Percentiles rank a stretch among this genome's conserved stretches.
Evolutionary conservation across 2,329 filamentous ascomycete genomes (phyloP).

Genomic region (Aureobasidium musti): DNA sequence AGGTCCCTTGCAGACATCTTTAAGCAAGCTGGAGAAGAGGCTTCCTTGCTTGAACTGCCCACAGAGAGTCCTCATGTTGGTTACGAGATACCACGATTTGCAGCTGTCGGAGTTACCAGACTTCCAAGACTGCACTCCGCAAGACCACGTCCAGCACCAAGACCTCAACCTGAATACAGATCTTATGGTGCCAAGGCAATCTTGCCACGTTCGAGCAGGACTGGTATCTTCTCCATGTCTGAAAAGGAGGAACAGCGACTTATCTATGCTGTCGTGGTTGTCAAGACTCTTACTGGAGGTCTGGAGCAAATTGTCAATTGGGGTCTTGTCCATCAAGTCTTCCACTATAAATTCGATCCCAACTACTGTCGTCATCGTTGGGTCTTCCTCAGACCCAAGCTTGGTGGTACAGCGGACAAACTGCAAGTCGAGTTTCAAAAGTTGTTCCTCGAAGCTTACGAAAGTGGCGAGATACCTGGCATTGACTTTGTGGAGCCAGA

Average conservation of each 20-base stretch:
- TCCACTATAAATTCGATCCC: constrained; percentile 43
- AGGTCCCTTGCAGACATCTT: constrained; percentile 29
- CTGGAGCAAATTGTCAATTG: constrained; percentile 45
- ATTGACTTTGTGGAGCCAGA: constrained; percentile 65
- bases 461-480: constrained; percentile 59
- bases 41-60: constrained; percentile 9
- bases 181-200: constrained; percentile 16
- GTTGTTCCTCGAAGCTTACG: constrained; percentile 66
- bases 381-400: constrained; percentile 36
- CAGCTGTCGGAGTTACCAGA: constrained; percentile 26
- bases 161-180: constrained; percentile 21
- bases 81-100: constrained; percentile 19
- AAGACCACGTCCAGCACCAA: constrained; percentile 19
- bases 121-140: constrained; percentile 19
- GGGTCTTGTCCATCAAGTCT: constrained; percentile 45
- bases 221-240: constrained; percentile 35
- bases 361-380: constrained; percentile 46
- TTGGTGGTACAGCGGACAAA: constrained; percentile 44
- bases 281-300: constrained; percentile 42
- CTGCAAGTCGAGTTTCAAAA: constrained; percentile 65
- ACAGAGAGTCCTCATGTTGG: constrained; percentile 3
- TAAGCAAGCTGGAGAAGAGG: constrained; percentile 28
- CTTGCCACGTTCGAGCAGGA: constrained; percentile 23
- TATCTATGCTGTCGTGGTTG: constrained; percentile 39
- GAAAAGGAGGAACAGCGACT: constrained; percentile 36